A percentile compares a stretch with the other conserved stretches of the same genome.
Evolutionary conservation across 306 rosid species (phyloP).

Genomic region (Quercus suber): DNA sequence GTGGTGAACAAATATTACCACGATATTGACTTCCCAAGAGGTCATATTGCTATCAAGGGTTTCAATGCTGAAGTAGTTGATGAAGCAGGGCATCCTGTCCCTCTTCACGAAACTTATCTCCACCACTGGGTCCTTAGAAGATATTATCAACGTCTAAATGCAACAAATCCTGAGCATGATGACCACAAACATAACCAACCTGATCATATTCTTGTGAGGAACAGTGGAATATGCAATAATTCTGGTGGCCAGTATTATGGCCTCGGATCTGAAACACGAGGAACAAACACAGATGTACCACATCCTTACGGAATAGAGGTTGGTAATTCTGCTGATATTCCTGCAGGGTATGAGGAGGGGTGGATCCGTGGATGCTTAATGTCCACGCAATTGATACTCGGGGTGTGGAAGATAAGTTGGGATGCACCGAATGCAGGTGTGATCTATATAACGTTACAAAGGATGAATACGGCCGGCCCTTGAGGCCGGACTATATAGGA

Average conservation of each 20-base stretch:
- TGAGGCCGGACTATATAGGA: slow-evolving; percentile 48
- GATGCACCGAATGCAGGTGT: slow-evolving; percentile 70
- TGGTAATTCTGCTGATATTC: slow-evolving; percentile 55
- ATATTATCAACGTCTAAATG: slow-evolving; percentile 26
- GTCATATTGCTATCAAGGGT: slow-evolving; percentile 64
- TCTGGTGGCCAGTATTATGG: slow-evolving; percentile 49
- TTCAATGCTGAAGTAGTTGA: slow-evolving; percentile 71
- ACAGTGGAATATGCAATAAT: slow-evolving; percentile 47
- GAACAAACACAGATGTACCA: slow-evolving; percentile 49
- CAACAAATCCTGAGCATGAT: neutral
- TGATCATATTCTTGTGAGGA: slow-evolving; percentile 19
- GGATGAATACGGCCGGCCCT: slow-evolving; percentile 30
- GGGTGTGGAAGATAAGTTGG: slow-evolving; percentile 46
- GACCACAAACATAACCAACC: slow-evolving; percentile 13
- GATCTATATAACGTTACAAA: slow-evolving; percentile 60
- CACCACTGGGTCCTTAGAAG: slow-evolving; percentile 60
- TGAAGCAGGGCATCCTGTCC: slow-evolving; percentile 48
- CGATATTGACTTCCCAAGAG: slow-evolving; percentile 55
- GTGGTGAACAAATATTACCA: slow-evolving; percentile 39
- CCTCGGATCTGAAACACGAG: slow-evolving; percentile 67
- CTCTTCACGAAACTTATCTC: slow-evolving; percentile 74
- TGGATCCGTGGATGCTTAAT: slow-evolving; percentile 64
- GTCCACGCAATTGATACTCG: slow-evolving; percentile 81
- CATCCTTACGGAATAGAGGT: slow-evolving; percentile 67
- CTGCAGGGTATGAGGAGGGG: slow-evolving; percentile 60